A percentile compares a stretch with the other conserved stretches of the same genome.
These are phyloP conservation scores for Skeletonema costatum DNA, from an alignment of 108 stramenopile species.

Conservation along the genomic window DNA sequence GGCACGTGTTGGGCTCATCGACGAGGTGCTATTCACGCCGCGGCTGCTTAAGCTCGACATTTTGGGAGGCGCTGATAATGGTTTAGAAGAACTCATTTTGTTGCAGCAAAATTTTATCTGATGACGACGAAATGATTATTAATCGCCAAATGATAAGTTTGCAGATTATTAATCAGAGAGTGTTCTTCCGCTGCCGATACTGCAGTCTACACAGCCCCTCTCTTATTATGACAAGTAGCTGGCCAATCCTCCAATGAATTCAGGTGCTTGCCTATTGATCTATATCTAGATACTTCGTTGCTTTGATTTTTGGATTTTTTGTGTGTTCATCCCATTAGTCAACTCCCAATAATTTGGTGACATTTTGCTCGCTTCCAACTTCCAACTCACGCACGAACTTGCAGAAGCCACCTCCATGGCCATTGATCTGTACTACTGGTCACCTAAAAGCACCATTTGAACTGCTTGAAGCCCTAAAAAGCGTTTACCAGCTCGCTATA, in stretches of 20 bases:
- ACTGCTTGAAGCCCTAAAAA: background rate
- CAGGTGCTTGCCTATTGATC: too few relatives aligned
- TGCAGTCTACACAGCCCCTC: too few relatives aligned
- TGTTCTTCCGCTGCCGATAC: too few relatives aligned
- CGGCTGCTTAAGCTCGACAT: constrained; percentile 36
- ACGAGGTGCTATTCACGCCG: background rate
- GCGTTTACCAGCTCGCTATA: background rate
- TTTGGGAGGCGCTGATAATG: constrained; percentile 44
- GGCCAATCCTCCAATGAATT: too few relatives aligned
- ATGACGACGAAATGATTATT: too few relatives aligned
- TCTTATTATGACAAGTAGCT: too few relatives aligned
- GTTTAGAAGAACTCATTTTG: background rate
- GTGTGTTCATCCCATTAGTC: too few relatives aligned
- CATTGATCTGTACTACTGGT: background rate
- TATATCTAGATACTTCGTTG: too few relatives aligned
- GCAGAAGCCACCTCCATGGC: background rate
- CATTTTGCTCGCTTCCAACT: background rate
- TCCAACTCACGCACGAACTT: constrained; percentile 1
- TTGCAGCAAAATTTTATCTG: too few relatives aligned
- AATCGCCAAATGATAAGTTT: too few relatives aligned
- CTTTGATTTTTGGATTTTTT: too few relatives aligned
- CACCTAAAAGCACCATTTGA: background rate
- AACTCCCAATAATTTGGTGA: background rate
- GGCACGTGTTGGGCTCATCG: background rate
- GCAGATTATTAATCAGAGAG: too few relatives aligned